Base-by-base conservation (phyloP, 2,329 filamentous ascomycete genomes). In the Aureobasidium sp. region DNA sequence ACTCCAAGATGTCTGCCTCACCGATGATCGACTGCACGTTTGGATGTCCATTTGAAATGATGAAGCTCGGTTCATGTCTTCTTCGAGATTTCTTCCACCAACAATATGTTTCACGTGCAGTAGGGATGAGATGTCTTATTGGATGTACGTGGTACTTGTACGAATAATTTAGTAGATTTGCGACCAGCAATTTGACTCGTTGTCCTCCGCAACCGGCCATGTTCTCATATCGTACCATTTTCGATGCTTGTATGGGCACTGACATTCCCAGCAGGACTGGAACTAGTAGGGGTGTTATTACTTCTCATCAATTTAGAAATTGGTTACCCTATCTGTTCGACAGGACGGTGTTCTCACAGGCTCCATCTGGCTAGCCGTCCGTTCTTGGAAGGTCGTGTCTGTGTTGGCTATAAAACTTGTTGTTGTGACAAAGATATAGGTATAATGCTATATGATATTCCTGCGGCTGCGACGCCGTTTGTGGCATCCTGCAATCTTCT, bases 11-110 rank as follows among this genome's bases (percentile, higher is more conserved):
- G n/a, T 36, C 30, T 52, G 32, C 37, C 42, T 32, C 27, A 21
- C 27, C 37, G 37, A 42, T 30, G 50, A 54, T 54, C 50, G 27
- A 54, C 37, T 54, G 50, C 50, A 54, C 37, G 37, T 41, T 52
- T 11, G 15, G 32, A 15, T 27, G 36, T 32, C 21, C 50, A 30
- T 48, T 16, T 42, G 36, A 42, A 42, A 42, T 54, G 25, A 42
- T 42, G 25, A 30, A 42, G 50, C 50, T 54, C 50, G 50, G 50
- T 54, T 54, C 50, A 54, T 41, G 36, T 54, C 27, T 16, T 54
- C 21, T n/a, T n/a, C n/a, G 50, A 39, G 25, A 25, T 42, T 41
- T 54, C 16, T 54, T 42, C 50, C 50, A 54, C 50, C 50, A 54
- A 54, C 50, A 27, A 54, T 25, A 37, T 52, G 34, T 9, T 37